Evolutionary conservation across 345 rosid genomes (phyloP).

Genomic region (Conringia planisiliqua): DNA sequence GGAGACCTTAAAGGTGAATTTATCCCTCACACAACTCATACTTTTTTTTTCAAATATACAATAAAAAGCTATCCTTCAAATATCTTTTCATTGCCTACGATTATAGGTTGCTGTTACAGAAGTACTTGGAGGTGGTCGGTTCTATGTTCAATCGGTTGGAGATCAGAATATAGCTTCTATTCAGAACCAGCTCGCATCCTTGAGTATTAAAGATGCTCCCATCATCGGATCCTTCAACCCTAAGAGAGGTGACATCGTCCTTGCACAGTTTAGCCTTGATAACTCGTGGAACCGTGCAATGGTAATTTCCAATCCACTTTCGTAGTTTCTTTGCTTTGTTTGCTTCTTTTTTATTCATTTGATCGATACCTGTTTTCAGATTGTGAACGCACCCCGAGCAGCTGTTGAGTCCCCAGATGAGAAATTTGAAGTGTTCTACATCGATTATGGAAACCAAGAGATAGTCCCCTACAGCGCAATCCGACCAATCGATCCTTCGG

Average conservation of each 20-base stretch:
- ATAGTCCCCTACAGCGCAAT: slow-evolving; percentile 60
- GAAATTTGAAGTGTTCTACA: slow-evolving; percentile 87
- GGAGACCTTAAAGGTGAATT: slow-evolving; percentile 73
- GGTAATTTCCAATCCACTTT: slow-evolving; percentile 44
- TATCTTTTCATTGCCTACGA: slow-evolving; percentile 11
- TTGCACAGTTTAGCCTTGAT: slow-evolving; percentile 94
- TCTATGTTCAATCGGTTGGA: slow-evolving; percentile 78
- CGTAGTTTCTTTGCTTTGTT: background rate
- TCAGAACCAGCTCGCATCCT: slow-evolving; percentile 75
- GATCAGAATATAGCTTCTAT: slow-evolving; percentile 73
- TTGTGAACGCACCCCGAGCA: slow-evolving; percentile 80
- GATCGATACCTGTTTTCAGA: slow-evolving; percentile 36
- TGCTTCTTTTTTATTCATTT: background rate
- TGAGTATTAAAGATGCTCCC: slow-evolving; percentile 73
- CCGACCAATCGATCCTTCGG: slow-evolving; percentile 71
- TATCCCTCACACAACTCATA: background rate
- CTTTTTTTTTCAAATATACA: background rate
- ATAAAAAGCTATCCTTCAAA: background rate
- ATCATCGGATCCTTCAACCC: slow-evolving; percentile 83
- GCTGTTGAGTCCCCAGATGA: slow-evolving; percentile 64
- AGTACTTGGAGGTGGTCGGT: slow-evolving; percentile 83
- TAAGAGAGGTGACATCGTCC: slow-evolving; percentile 81
- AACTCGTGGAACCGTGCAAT: slow-evolving; percentile 97
- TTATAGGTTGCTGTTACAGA: slow-evolving; percentile 86
- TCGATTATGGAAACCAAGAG: slow-evolving; percentile 97